Base-by-base conservation (phyloP, 371 early-diverging fungal genomes). In the Mycotypha africana region DNA sequence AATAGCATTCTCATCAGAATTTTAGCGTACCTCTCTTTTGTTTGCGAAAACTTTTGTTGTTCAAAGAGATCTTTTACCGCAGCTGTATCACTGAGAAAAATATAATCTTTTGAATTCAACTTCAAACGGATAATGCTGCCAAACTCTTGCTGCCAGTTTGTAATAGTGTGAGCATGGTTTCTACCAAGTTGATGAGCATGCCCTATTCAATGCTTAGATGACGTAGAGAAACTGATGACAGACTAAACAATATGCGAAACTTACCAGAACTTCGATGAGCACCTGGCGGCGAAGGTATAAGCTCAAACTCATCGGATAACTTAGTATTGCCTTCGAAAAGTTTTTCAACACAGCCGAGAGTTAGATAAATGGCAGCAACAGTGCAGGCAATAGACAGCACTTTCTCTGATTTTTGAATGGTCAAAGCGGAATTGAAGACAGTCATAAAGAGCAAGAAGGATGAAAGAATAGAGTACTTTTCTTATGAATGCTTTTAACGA, bases 21-120 rank as follows among this genome's bases (percentile, higher is more conserved):
- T 1, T 4, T 11, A 10, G n/a, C 15, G 17, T 11, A 28, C 12
- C 15, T 26, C 14, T 16, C n/a, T 35, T 17, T 34, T 14, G 5
- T 8, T 4, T 4, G 15, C 5, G 15, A 34, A 34, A 23, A 9
- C 4, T 21, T 15, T 37, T 49, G 42, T 6, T 38, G 10, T 1
- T 17, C 36, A 42, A 57, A 53, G 11, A 61, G 16, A 14, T 61
- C 53, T 36, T 61, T 43, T 5, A 44, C 62, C 14, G 42, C 19
- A 4, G n/a, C 2, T 26, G 58, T 39, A 6, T 61, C 50, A 16
- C 53, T 38, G 5, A 61, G 20, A 22, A 49, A 46, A 9, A 61
- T 19, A 58, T 58, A 61, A 4, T 44, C 38, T 43, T 61, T 53
- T 10, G 25, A 42, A 15, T 58, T 58, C 43, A 53, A 46, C 9